Evolutionary conservation across 2,329 filamentous ascomycete genomes (phyloP), one percentile per base, ranked within the genome.

Genomic region (Fusarium humuli): DNA sequence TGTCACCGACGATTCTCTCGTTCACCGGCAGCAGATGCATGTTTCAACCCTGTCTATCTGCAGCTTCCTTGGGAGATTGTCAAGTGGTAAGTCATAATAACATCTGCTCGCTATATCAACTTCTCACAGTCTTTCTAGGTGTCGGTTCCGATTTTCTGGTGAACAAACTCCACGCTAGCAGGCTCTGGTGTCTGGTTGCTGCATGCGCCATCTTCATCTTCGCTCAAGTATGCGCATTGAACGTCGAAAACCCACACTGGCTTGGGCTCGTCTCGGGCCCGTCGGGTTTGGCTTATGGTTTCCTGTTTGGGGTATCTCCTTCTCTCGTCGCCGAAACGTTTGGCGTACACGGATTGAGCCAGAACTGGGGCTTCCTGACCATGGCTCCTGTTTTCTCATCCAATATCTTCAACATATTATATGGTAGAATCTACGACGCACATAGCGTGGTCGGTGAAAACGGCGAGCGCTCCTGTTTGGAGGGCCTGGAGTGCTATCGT

Each of bases 321-420:
- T 94, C 94, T 14, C 89, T 98, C 20, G 88, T 93, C 12, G 94
- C 94, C 9, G 94, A 98, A 78, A 91, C 92, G 0, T 99, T 99
- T 78, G 96, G 96, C 10, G 92, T 98, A 27, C 87, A 91, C 65
- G 95, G 94, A 3, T 85, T 99, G 48, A 94, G 92, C 58, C 93
- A 97, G 77, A 99, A 98, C 77, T 99, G 96, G 95, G 96, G 96
- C 16, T 91, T 92, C 74, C 97, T 99, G 90, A 98, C 94, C 0
- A 84, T 98, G 49, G 91, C 93, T 5, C 94, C 95, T 0, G 93
- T 97, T 5, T 81, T 97, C 29, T 94, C 91, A 11, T 94, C 94
- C 52, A 97, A 98, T 74, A 80, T 97, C 23, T 98, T 97, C 85
- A 99, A 98, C 77, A 82, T 98, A 2, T 89, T 96, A 61, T 99